Evolutionary conservation across 345 rosid species (phyloP), one percentile per base, ranked within the genome.

Genomic region (Eucalyptus tenuipes): DNA sequence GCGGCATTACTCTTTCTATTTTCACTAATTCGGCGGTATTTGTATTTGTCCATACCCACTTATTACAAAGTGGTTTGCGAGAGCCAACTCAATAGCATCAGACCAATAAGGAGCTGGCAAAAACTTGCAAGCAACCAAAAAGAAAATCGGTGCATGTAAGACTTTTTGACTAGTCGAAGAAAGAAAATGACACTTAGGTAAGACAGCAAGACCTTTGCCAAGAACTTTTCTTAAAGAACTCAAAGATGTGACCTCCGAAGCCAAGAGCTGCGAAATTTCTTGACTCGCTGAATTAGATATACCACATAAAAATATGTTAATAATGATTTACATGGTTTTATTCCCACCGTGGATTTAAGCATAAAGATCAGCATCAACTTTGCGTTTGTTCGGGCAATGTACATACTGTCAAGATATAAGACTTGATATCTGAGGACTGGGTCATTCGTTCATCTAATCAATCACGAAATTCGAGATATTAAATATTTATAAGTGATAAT

Each of bases 361-460:
- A 15, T 64, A 64, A 64, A 0, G 8, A 64, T 64, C 75, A 64
- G 2, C 20, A 64, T n/a, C 15, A 61, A 61, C 5, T 61, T 13
- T 3, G 16, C 8, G 33, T 29, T 61, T 29, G 33, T 27, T 61
- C 17, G 68, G 16, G 8, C 31, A 27, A 6, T 61, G 68, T 29
- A 27, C 0, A 61, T 61, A 6, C 68, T 4, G 8, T 29, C 0
- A 1, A 3, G 33, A 27, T 0, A 61, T 61, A 13, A 13, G 68
- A 61, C 17, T 3, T 61, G 68, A 29, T 61, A 1, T 12, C 15
- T 29, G 18, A n/a, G 20, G 8, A n/a, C 3, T 10, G 2, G 18
- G 8, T 14, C 20, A 64, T n/a, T 64, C 11, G 10, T 64, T 16
- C 6, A 64, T 16, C 3, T 15, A n/a, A n/a, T 64, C 40, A 15